phyloP scores from a whole-genome alignment of 2,329 filamentous ascomycete species.

The Ceratocystis smalleyi region DNA sequence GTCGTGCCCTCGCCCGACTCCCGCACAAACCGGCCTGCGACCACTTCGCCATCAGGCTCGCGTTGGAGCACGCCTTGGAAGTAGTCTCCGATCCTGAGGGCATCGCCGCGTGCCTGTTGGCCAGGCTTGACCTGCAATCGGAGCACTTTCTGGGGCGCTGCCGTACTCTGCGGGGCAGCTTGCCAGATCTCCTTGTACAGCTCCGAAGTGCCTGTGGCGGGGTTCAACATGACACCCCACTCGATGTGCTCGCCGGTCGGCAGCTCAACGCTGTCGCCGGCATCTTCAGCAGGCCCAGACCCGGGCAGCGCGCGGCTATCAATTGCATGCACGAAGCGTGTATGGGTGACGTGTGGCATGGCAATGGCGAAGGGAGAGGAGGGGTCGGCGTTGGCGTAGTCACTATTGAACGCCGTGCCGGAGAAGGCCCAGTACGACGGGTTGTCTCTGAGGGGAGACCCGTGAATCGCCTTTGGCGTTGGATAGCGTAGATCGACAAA shows the following conservation, averaged over 20 bases:
- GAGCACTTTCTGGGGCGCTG: not conserved
- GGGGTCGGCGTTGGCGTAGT: not conserved
- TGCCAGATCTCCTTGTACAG: constrained; percentile 54
- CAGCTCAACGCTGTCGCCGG: constrained; percentile 38
- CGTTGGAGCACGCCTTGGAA: constrained; percentile 12
- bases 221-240: constrained; percentile 44
- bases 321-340: constrained; percentile 41
- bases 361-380: not conserved
- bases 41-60: not conserved
- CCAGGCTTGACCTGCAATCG: not conserved
- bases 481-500: constrained; percentile 48
- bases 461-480: not conserved
- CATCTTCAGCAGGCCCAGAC: constrained; percentile 29
- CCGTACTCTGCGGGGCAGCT: not conserved
- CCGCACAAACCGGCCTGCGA: not conserved
- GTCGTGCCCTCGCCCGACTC: not conserved
- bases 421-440: constrained; percentile 11
- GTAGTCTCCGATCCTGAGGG: constrained; percentile 5
- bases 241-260: constrained; percentile 34
- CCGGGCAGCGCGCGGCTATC: constrained; percentile 35
- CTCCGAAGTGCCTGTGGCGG: constrained; percentile 33
- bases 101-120: constrained; percentile 1
- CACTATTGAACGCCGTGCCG: not conserved
- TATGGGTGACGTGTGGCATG: constrained; percentile 21
- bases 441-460: not conserved